Evolutionary conservation across 306 rosid species (phyloP), one percentile per base, ranked within the genome.

Genomic region (Quercus alba): DNA sequence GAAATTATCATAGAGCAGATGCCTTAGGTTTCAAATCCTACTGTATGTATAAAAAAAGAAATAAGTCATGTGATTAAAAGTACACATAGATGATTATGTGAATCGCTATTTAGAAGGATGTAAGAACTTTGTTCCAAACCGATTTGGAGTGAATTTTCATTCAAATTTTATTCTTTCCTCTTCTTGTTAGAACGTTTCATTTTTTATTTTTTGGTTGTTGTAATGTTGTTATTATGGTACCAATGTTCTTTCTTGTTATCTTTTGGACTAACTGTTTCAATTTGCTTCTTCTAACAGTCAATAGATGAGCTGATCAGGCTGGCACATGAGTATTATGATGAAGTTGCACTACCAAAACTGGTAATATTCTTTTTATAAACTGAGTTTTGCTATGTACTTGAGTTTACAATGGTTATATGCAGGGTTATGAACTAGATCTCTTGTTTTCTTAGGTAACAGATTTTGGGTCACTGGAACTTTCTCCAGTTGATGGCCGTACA

Each of bases 401-500:
- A 70, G 72, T 73, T 74, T 66, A 23, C 72, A 73, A 70, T 54
- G 55, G 28, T 61, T 38, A 14, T 71, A 21, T 77, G 79, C 67
- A 69, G 20, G 56, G 80, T 81, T 57, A 78, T 82, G 83, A 82
- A 67, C 85, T 75, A 59, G 80, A 41, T 76, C 30, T 81, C 4
- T 75, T 69, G 41, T 78, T 41, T 73, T 77, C 75, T 78, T 88
- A 95, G 99, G 98, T 89, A 61, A 83, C 91, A 54, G 99, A 95
- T 84, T 95, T 95, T 57, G 98, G 86, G 74, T 95, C 98, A 46
- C 99, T 95, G 79, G 99, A 95, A 87, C 99, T 95, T 82, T 95
- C 99, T 80, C 98, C 99, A 4, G 99, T 95, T 56, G 99, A 95
- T 85, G 99, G 99, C 51, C 98, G 99, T 78, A 91, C 99, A 0